Evolutionary conservation across 129 eudicot genomes (phyloP), one percentile per base, ranked within the genome.

Genomic region (Glebionis coronaria): DNA sequence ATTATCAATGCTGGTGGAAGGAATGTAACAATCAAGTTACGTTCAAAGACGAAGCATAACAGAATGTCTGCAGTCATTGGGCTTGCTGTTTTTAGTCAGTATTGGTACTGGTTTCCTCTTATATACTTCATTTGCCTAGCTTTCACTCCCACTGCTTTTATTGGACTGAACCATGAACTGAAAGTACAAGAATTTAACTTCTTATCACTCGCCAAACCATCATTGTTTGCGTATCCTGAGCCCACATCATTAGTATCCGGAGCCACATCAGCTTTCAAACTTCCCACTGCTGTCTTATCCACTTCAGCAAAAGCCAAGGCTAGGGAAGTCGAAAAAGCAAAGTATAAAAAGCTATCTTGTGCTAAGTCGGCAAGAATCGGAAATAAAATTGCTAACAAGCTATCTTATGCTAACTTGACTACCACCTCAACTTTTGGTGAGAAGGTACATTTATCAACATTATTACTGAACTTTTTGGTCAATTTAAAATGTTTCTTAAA

Each of bases 1-100:
- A 91, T 91, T 46, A 85, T 91, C 5, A 96, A 91, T 80, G 98
- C 98, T 15, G 98, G 98, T 44, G 98, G 98, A 56, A 84, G 98
- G 76, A 91, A 91, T 68, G 98, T 91, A 52, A 88, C 98, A 3
- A 91, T 91, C 20, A 88, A 87, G 74, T 45, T 91, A 63, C 91
- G 85, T 54, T 91, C 98, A 14, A 91, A 91, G 76, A 79, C 96
- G 20, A 91, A 88, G 49, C 98, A 91, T 52, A 96, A 91, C 63
- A 85, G 84, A 71, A 78, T 91, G n/a, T 88, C 98, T 40, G 96
- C 96, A 27, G 94, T 91, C 27, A 90, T 91, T 69, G 98, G 98
- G 27, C 91, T 91, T 69, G 96, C 96, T 51, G 96, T 91, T 53
- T 91, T 91, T 70, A 88, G 90, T 74, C 98, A 91, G 66, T 91